Base-by-base conservation (phyloP, 1,284 basidiomycete genomes). In the Ustilago bromivora region DNA sequence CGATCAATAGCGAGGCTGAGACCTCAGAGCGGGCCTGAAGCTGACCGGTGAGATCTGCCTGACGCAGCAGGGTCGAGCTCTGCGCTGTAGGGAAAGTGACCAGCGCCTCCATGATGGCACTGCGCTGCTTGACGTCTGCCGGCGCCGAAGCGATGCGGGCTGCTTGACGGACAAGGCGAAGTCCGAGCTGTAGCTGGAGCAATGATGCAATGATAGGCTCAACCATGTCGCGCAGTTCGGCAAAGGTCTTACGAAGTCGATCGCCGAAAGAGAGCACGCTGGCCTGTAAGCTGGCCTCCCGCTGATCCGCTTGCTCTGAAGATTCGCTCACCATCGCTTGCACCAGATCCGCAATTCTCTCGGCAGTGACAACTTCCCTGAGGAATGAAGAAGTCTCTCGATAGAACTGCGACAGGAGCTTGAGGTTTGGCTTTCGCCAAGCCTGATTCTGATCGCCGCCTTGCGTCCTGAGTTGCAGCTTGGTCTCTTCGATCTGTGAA, bases 331-430 rank as follows among this genome's bases (percentile, higher is more conserved):
- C 32, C 31, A 83, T 53, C 4, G 70, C 66, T 13, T 56, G 56
- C 1, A 86, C 57, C 7, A 89, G 85, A 10, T 83, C 75, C 10
- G 66, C 66, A 23, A 87, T 62, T 34, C 85, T 70, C 41, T 61
- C 47, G 5, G 67, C 31, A 36, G 72, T 68, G 32, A 82, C 52
- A 2, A 85, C 78, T 34, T 85, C 76, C 32, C 59, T 36, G 17
- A 75, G 31, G 57, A 85, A 85, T 9, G 81, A 63, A 31, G 62
- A 61, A 7, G 95, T 89, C 84, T 98, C 96, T 17, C 90, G 88
- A 91, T 95, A 97, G 84, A 95, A 92, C 43, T 90, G 88, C 55
- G 91, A 91, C 7, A 98, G 88, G 4, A 89, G 90, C 4, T 89
- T 83, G 13, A 92, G 86, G 79, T 92, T 90, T 6, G 88, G 84